phyloP scores from a whole-genome alignment of 805 yeast genomes.

The Henningerozyma blattae region DNA sequence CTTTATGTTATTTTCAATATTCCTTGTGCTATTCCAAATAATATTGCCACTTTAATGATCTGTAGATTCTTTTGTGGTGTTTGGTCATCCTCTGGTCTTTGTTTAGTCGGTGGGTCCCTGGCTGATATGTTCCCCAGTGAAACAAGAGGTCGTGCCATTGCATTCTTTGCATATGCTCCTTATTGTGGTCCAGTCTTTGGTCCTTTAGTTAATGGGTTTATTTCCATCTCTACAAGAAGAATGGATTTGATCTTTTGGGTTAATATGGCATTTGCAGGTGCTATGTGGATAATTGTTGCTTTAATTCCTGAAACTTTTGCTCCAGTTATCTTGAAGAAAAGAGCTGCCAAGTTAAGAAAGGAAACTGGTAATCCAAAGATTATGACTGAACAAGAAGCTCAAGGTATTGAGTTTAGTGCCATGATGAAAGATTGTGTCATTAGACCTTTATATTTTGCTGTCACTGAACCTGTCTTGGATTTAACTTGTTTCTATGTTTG shows the following conservation, averaged over 20 bases:
- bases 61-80: slow-evolving; percentile 85
- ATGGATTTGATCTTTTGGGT: slow-evolving; percentile 77
- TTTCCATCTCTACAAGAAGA: slow-evolving; percentile 56
- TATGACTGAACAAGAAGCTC: slow-evolving; percentile 89
- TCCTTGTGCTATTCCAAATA: slow-evolving; percentile 77
- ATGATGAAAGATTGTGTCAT: slow-evolving; percentile 58
- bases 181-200: slow-evolving; percentile 90
- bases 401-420: slow-evolving; percentile 57
- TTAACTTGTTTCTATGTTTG: slow-evolving; percentile 79
- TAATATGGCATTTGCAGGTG: slow-evolving; percentile 84
- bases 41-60: slow-evolving; percentile 67
- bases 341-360: slow-evolving; percentile 56
- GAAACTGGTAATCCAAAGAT: slow-evolving; percentile 75
- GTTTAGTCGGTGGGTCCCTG: slow-evolving; percentile 82
- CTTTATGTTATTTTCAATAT: slow-evolving; percentile 71
- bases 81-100: slow-evolving; percentile 69
- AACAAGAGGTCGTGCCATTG: slow-evolving; percentile 80
- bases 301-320: slow-evolving; percentile 85
- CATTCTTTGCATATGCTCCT: slow-evolving; percentile 84
- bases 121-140: slow-evolving; percentile 79
- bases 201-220: slow-evolving; percentile 79
- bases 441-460: slow-evolving; percentile 68
- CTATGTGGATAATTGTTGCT: slow-evolving; percentile 55
- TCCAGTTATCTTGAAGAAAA: slow-evolving; percentile 59
- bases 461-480: slow-evolving; percentile 77